Conservation (phyloP, 345 rosid species). For the Eucalyptus polybractea region DNA sequence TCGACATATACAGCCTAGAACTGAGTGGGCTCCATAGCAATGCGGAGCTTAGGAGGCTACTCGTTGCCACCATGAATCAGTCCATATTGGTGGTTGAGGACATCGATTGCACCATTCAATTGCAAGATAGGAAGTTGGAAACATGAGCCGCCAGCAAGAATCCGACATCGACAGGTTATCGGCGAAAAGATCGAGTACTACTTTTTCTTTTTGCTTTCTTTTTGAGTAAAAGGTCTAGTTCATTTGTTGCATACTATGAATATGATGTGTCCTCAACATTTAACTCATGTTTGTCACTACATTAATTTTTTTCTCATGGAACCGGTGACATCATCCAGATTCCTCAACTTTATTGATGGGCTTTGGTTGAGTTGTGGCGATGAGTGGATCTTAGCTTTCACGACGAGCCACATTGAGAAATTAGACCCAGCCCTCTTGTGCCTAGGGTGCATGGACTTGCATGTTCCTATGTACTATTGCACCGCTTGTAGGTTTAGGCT, state of each 20-base stretch:
- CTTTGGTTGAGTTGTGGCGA: conserved; percentile 68
- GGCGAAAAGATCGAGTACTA: neutral
- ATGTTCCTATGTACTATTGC: conserved; percentile 68
- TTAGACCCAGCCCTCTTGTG: conserved; percentile 53
- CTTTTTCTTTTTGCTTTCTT: neutral
- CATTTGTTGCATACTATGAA: neutral
- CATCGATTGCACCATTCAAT: neutral
- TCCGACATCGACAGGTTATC: neutral
- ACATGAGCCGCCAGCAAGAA: neutral
- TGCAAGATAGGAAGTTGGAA: neutral
- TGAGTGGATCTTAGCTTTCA: conserved; percentile 63
- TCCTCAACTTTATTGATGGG: conserved; percentile 74
- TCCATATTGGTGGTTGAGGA: conserved; percentile 4
- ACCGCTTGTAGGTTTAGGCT: conserved; percentile 32
- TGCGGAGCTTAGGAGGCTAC: neutral
- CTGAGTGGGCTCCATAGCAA: neutral
- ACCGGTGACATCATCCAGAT: conserved; percentile 20
- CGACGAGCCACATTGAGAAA: conserved; percentile 55
- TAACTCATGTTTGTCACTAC: no score
- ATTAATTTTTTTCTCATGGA: no score
- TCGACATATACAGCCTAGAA: neutral
- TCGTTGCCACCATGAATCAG: neutral
- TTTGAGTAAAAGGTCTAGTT: neutral
- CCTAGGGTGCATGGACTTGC: conserved; percentile 87
- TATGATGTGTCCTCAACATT: rapidly evolving